Conservation (phyloP, 805 yeast genomes). For the Candida khao-thaluensis region DNA sequence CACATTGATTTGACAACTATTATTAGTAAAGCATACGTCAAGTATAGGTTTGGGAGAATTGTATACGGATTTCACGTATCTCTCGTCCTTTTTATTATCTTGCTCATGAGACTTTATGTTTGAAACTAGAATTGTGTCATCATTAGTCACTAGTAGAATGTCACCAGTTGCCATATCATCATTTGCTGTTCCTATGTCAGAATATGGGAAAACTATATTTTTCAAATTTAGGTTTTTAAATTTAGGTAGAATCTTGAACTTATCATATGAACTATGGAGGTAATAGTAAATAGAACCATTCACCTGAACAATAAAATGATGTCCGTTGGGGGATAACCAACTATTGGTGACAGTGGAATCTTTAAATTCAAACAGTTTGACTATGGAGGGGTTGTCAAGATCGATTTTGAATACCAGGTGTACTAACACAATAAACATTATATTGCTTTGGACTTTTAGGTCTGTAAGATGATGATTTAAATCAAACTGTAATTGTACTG, state of each 20-base stretch:
- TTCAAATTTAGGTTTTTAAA: slow-evolving; percentile 29
- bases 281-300: slow-evolving; percentile 26
- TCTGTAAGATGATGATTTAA: slow-evolving; percentile 24
- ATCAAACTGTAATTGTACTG: slow-evolving; percentile 40
- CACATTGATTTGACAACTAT: slow-evolving; percentile 24
- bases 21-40: slow-evolving; percentile 22
- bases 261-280: slow-evolving; percentile 29
- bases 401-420: slow-evolving; percentile 29
- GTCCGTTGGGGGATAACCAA: slow-evolving; percentile 42
- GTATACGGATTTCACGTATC: slow-evolving; percentile 28
- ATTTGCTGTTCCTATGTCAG: slow-evolving; percentile 2
- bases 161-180: slow-evolving; percentile 24
- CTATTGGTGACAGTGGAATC: slow-evolving; percentile 22
- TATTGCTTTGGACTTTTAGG: slow-evolving; percentile 32
- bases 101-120: slow-evolving; percentile 28
- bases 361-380: slow-evolving; percentile 19
- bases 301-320: slow-evolving; percentile 31
- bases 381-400: slow-evolving; percentile 35
- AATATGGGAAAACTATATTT: slow-evolving; percentile 26
- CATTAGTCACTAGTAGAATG: slow-evolving; percentile 29
- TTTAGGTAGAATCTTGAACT: slow-evolving; percentile 33
- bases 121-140: slow-evolving; percentile 28
- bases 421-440: slow-evolving; percentile 31
- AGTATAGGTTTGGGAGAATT: slow-evolving; percentile 15
- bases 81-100: slow-evolving; percentile 36